A percentile compares a stretch with the other conserved stretches of the same genome.
phyloP scores from a whole-genome alignment of 164 flowering plant species.

The Nymphaea thermarum region DNA sequence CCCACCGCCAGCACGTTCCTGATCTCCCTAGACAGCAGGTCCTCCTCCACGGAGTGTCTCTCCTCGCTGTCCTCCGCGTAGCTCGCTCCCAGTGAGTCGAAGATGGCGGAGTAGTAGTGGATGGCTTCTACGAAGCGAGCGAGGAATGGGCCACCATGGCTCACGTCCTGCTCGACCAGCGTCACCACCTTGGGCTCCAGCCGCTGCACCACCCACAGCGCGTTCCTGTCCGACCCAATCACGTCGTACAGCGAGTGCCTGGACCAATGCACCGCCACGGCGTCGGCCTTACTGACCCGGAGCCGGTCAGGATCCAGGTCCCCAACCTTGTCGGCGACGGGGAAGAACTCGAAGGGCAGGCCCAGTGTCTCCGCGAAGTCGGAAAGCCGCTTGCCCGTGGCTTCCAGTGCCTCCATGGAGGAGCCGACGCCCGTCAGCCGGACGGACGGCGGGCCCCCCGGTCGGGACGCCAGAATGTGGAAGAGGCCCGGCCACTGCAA shows the following conservation, averaged over 20 bases:
- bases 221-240: constrained; percentile 80
- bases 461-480: constrained; percentile 81
- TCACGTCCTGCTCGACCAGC: constrained; percentile 91
- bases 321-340: constrained; percentile 82
- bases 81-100: constrained; percentile 92
- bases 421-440: constrained; percentile 84
- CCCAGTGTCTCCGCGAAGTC: constrained; percentile 88
- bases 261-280: constrained; percentile 94
- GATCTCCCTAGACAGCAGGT: constrained; percentile 69
- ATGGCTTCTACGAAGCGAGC: constrained; percentile 95
- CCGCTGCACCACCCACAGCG: constrained; percentile 80
- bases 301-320: constrained; percentile 64
- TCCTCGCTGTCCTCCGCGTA: constrained; percentile 96
- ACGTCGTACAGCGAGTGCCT: constrained; percentile 94
- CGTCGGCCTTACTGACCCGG: constrained; percentile 75
- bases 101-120: constrained; percentile 95
- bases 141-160: constrained; percentile 77
- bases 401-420: constrained; percentile 67
- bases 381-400: constrained; percentile 83
- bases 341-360: constrained; percentile 77
- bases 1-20: constrained; percentile 67
- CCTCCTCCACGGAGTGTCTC: constrained; percentile 91
- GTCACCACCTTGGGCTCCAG: constrained; percentile 95
- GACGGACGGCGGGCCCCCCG: constrained; percentile 84
- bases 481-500: constrained; percentile 97